A percentile compares a stretch with the other conserved stretches of the same genome.
These are phyloP conservation scores for Eucalyptus albens DNA, from an alignment of 345 rosid species.

Conservation along the genomic window DNA sequence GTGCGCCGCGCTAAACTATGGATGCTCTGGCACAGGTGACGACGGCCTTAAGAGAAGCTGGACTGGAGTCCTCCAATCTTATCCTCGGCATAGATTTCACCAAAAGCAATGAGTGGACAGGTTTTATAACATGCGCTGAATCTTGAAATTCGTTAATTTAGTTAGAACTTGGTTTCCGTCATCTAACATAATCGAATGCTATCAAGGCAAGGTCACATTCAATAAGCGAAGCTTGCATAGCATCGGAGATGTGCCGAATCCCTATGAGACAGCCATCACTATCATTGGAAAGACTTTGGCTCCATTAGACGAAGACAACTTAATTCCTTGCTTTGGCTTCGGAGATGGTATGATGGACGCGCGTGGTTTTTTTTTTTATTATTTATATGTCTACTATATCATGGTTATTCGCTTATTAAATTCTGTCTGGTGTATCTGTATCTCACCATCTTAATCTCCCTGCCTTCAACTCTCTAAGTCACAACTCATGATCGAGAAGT, in stretches of 20 bases:
- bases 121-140: not conserved
- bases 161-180: not conserved
- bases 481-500: conserved; percentile 95
- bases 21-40: conserved; percentile 41
- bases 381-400: not conserved
- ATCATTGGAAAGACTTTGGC: conserved; percentile 87
- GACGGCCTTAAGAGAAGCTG: conserved; percentile 71
- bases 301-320: conserved; percentile 92
- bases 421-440: not conserved
- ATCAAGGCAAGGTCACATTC: conserved; percentile 56
- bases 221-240: conserved; percentile 68
- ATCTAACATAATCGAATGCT: not conserved
- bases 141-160: not conserved
- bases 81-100: conserved; percentile 97
- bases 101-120: conserved; percentile 96
- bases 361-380: not conserved
- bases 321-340: conserved; percentile 95
- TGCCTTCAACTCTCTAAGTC: conserved; percentile 14
- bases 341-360: conserved; percentile 65
- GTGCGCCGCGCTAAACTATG: not conserved
- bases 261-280: conserved; percentile 89
- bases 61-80: conserved; percentile 94
- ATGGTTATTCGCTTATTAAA: not conserved
- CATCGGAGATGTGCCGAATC: conserved; percentile 57
- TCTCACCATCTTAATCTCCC: not conserved